Evolutionary conservation across 805 yeast species (phyloP), one percentile per base, ranked within the genome.

Genomic region (Zygoascus flipseniorum): DNA sequence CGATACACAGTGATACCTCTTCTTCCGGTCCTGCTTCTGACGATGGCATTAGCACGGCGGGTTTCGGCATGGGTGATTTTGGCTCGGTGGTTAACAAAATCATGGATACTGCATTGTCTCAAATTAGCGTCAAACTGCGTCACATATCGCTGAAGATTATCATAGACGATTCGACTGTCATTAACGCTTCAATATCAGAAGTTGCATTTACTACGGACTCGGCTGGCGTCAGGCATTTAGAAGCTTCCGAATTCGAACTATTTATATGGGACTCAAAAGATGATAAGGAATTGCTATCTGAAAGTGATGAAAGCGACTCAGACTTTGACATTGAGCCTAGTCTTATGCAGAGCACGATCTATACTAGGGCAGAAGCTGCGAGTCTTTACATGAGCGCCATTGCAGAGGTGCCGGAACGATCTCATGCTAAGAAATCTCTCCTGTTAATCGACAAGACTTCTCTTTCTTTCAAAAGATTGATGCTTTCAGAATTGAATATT

Each of bases 371-470:
- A 50, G 85, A 83, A 53, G 85, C 87, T 1, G 47, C 28, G 10
- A 82, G 89, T 2, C 76, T 87, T 18, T 88, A 86, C 63, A 81
- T 86, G 90, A 86, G 95, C 67, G 95, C 96, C 1, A 73, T 84
- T 10, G 81, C 87, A 31, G 47, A 49, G 16, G 23, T 37, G 16
- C 49, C 49, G 14, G 41, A 14, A n/a, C 19, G 9, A 11, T 19
- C 39, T 5, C 20, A 28, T 9, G 18, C 18, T 19, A 46, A 31
- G 26, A 14, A 23, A 19, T 32, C 20, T 46, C 31, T 46, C 8
- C n/a, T n/a, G 14, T 8, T n/a, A 6, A 26, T 46, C 20, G 32
- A 16, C 31, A 4, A 31, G 5, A 6, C 14, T 2, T 18, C 26
- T 18, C 49, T 42, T n/a, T 16, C 69, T 0, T 58, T 50, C 50